These are phyloP conservation scores for Fusarium bactridioides DNA, from an alignment of 2,329 filamentous ascomycete genomes.

Conservation along the genomic window DNA sequence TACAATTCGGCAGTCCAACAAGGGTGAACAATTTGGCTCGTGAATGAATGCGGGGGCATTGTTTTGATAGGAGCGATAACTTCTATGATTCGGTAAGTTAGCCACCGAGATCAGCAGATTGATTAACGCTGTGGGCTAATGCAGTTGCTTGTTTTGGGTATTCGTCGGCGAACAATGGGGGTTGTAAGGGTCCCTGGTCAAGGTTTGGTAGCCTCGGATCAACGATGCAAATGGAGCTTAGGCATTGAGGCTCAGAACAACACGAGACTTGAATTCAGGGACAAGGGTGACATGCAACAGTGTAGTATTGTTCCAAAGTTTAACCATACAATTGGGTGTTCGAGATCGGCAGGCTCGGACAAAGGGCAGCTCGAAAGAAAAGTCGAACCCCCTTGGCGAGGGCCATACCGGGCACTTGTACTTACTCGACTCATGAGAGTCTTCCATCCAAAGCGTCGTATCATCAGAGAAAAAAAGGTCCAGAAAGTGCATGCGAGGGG, in stretches of 20 bases:
- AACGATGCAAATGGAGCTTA: not conserved
- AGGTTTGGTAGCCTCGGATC: slow-evolving; percentile 8
- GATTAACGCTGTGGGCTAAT: not conserved
- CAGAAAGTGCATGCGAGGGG: not conserved
- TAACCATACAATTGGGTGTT: slow-evolving; percentile 8
- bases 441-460: not conserved
- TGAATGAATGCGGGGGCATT: slow-evolving; percentile 13
- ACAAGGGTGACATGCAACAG: not conserved
- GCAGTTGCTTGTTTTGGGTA: not conserved
- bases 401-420: not conserved
- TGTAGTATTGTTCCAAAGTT: not conserved
- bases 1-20: not conserved
- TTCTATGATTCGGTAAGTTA: not conserved
- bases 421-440: not conserved
- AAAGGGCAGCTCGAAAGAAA: not conserved
- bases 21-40: slow-evolving; percentile 3
- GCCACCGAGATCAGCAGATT: slow-evolving; percentile 23
- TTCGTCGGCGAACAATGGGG: not conserved
- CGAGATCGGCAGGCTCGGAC: not conserved
- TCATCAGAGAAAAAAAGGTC: not conserved
- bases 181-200: not conserved
- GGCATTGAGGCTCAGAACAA: not conserved
- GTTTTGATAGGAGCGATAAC: slow-evolving; percentile 25
- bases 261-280: not conserved
- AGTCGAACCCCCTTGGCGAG: accelerated